Conservation (phyloP, 2,329 filamentous ascomycete species). For the Penicillium olsonii region DNA sequence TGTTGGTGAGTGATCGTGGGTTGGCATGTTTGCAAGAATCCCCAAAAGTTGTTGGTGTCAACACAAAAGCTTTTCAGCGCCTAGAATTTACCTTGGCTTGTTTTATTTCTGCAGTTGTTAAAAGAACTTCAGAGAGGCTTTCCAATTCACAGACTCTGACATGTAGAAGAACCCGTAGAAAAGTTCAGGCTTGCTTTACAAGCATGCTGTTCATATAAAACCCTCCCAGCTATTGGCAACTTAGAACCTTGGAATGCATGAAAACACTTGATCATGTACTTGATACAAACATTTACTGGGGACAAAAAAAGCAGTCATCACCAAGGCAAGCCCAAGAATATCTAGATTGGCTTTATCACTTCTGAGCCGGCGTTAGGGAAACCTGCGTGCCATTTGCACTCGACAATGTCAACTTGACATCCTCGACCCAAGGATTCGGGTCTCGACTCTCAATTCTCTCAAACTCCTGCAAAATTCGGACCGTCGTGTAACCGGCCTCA, state of each 20-base stretch:
- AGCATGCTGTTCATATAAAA: too few relatives aligned
- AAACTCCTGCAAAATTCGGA: conserved; percentile 37
- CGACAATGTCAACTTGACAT: conserved; percentile 22
- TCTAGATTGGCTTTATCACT: too few relatives aligned
- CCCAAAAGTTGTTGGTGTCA: neutral
- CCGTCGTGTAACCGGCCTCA: conserved; percentile 37
- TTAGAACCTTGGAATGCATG: too few relatives aligned
- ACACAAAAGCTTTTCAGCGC: neutral
- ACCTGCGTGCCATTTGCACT: conserved; percentile 25
- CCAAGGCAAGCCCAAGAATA: too few relatives aligned
- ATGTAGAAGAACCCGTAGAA: too few relatives aligned
- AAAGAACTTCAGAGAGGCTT: too few relatives aligned
- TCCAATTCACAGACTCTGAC: too few relatives aligned
- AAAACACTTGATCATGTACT: too few relatives aligned
- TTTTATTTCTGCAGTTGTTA: neutral
- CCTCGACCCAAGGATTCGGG: conserved; percentile 29
- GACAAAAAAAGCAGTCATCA: too few relatives aligned
- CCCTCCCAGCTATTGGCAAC: too few relatives aligned
- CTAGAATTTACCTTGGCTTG: neutral
- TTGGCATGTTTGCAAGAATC: neutral
- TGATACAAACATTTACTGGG: too few relatives aligned
- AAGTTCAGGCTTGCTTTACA: too few relatives aligned
- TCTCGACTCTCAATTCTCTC: conserved; percentile 29
- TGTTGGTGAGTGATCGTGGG: neutral
- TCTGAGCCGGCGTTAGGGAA: conserved; percentile 10